Conservation (phyloP, 164 flowering plant genomes). For the Berberis thunbergii region DNA sequence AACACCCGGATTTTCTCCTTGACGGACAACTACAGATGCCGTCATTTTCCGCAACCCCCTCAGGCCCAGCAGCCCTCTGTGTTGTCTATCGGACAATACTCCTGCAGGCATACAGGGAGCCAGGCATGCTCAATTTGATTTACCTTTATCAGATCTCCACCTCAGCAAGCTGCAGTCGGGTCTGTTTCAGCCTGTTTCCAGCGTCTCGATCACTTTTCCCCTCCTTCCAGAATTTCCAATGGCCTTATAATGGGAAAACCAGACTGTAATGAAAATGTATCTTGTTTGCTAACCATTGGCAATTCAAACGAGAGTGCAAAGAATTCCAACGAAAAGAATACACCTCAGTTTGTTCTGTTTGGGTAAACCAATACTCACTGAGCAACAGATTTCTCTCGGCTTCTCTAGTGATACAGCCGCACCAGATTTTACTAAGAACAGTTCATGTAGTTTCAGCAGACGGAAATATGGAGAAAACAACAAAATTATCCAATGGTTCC, state of each 20-base stretch:
- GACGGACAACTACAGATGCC: slow-evolving; percentile 50
- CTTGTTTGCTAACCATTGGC: slow-evolving; percentile 75
- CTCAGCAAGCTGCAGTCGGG: slow-evolving; percentile 50
- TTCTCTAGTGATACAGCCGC: slow-evolving; percentile 35
- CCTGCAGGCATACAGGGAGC: slow-evolving; percentile 99
- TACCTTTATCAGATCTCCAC: slow-evolving; percentile 67
- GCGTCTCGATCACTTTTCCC: slow-evolving; percentile 22
- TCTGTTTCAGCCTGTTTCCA: slow-evolving; percentile 41
- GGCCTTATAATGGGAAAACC: slow-evolving; percentile 15
- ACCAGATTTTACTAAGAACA: slow-evolving; percentile 21
- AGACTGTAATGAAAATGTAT: slow-evolving; percentile 39
- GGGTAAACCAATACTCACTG: slow-evolving; percentile 87
- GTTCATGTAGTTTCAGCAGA: slow-evolving; percentile 28
- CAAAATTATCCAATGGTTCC: slow-evolving; percentile 22
- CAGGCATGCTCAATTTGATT: slow-evolving; percentile 92
- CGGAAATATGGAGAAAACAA: slow-evolving; percentile 27
- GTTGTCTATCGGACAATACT: slow-evolving; percentile 55
- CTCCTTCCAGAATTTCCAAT: slow-evolving; percentile 25
- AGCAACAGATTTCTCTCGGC: slow-evolving; percentile 54
- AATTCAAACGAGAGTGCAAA: slow-evolving; percentile 31
- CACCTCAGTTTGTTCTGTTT: slow-evolving; percentile 66
- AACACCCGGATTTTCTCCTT: slow-evolving; percentile 44
- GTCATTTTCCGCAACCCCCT: slow-evolving; percentile 52
- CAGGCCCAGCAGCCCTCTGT: slow-evolving; percentile 56
- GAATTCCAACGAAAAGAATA: slow-evolving; percentile 35